A percentile compares a stretch with the other conserved stretches of the same genome.
Conservation (phyloP, 495 filamentous ascomycete genomes). For the Staphylotrichum tortipilum region DNA sequence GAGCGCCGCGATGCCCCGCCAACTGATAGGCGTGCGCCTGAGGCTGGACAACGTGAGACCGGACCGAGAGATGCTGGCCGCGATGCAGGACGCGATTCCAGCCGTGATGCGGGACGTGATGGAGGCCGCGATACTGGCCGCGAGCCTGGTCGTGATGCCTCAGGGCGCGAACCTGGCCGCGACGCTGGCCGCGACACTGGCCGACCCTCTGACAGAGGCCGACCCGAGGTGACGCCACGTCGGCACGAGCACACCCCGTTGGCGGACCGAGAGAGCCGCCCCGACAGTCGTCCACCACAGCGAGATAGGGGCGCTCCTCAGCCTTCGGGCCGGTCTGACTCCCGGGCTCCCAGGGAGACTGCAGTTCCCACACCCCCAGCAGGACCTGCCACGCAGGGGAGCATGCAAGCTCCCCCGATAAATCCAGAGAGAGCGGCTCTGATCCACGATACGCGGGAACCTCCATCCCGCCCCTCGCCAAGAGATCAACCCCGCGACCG, state of each 20-base stretch:
- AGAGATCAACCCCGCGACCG: conserved; percentile 37
- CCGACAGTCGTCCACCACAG: conserved; percentile 22
- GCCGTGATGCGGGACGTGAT: background rate
- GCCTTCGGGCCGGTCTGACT: conserved; percentile 24
- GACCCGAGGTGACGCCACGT: conserved; percentile 26
- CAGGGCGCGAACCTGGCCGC: no score
- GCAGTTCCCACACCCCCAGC: conserved; percentile 21
- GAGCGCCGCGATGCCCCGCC: conserved; percentile 24
- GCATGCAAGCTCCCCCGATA: conserved; percentile 32
- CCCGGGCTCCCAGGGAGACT: conserved; percentile 26
- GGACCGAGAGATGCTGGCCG: conserved; percentile 13
- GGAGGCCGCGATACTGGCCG: background rate
- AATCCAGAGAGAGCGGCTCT: conserved; percentile 52
- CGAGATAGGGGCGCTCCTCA: conserved; percentile 25
- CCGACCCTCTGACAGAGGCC: conserved; percentile 24
- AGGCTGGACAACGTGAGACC: conserved; percentile 22
- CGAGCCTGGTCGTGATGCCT: background rate
- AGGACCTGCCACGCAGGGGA: conserved; percentile 23
- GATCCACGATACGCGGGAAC: conserved; percentile 33
- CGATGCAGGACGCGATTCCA: background rate
- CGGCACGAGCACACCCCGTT: conserved; percentile 20
- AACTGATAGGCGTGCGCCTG: conserved; percentile 18
- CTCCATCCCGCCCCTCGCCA: conserved; percentile 23
- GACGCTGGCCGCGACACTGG: conserved; percentile 5
- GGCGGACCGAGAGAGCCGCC: conserved; percentile 30